Evolutionary conservation across 2,329 filamentous ascomycete genomes (phyloP).

Genomic region (Scleromitrula shiraiana): DNA sequence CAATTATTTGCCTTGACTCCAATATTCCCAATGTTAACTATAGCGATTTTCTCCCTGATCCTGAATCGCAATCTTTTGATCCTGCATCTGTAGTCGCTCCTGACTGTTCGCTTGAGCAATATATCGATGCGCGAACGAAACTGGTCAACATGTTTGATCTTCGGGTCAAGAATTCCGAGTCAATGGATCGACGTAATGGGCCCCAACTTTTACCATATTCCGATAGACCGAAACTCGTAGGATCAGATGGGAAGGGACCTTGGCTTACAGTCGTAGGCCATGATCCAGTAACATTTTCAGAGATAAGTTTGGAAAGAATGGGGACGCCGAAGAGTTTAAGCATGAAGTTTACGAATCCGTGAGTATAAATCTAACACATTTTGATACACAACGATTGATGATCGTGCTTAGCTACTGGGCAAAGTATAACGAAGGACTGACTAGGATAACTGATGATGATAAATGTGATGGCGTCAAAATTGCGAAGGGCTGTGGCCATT

Average conservation of each 20-base stretch:
- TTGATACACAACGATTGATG: background rate
- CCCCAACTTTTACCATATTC: constrained; percentile 24
- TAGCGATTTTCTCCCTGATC: constrained; percentile 24
- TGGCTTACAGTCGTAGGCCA: constrained; percentile 29
- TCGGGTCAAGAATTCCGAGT: constrained; percentile 26
- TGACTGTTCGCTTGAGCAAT: constrained; percentile 25
- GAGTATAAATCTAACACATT: constrained; percentile 10
- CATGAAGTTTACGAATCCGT: constrained; percentile 28
- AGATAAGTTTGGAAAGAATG: constrained; percentile 27
- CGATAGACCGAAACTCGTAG: constrained; percentile 25
- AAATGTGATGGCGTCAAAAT: constrained; percentile 25
- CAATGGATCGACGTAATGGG: constrained; percentile 24
- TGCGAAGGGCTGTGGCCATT: constrained; percentile 29
- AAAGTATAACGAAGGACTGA: constrained; percentile 28
- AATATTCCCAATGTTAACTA: constrained; percentile 30
- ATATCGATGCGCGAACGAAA: constrained; percentile 24
- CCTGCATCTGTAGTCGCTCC: constrained; percentile 19
- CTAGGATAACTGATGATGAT: constrained; percentile 24
- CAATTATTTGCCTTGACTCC: constrained; percentile 29
- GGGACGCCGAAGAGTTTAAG: constrained; percentile 27
- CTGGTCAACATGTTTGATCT: constrained; percentile 26
- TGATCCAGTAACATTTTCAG: constrained; percentile 27
- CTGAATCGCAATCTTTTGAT: constrained; percentile 23
- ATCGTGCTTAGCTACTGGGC: constrained; percentile 26
- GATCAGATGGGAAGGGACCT: constrained; percentile 21